Conservation (phyloP, 208 protist genomes). For the Trypanosoma avium region DNA sequence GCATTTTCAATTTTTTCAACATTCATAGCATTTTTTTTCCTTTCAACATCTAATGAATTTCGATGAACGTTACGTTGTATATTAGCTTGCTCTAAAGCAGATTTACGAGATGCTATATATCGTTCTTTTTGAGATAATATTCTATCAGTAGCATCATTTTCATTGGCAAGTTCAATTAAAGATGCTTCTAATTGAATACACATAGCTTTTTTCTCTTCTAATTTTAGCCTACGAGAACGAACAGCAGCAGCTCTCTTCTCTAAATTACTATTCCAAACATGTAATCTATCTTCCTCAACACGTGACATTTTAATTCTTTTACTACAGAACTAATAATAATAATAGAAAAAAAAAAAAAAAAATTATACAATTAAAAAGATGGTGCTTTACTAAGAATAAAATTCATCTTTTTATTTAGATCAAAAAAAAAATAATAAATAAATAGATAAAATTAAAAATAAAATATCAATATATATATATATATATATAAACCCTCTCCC, state of each 20-base stretch:
- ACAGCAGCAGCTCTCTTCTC: conserved; percentile 21
- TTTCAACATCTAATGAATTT: conserved; percentile 10
- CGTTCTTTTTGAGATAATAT: conserved; percentile 26
- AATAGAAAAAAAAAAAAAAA: too few species aligned
- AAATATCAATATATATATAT: conserved; percentile 1
- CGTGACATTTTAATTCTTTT: conserved; percentile 14
- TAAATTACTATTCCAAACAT: conserved; percentile 22
- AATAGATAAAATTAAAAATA: conserved; percentile 1
- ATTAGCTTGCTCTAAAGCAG: conserved; percentile 22
- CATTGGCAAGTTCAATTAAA: conserved; percentile 35
- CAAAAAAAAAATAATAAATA: conserved; percentile 15
- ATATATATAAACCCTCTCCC: not conserved
- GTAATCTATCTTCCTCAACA: conserved; percentile 17
- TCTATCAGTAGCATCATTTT: conserved; percentile 36
- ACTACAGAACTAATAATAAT: too few species aligned
- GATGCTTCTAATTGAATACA: conserved; percentile 42
- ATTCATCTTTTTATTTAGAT: not conserved
- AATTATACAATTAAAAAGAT: too few species aligned
- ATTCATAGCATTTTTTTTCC: conserved; percentile 17
- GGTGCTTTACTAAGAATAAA: not conserved
- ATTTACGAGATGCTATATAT: conserved; percentile 23
- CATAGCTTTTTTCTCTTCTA: conserved; percentile 26
- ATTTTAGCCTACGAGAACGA: conserved; percentile 14
- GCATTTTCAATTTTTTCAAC: conserved; percentile 27
- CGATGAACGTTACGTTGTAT: not conserved